phyloP scores from a whole-genome alignment of 305 asterid genomes.

The Fraxinus ornus region DNA sequence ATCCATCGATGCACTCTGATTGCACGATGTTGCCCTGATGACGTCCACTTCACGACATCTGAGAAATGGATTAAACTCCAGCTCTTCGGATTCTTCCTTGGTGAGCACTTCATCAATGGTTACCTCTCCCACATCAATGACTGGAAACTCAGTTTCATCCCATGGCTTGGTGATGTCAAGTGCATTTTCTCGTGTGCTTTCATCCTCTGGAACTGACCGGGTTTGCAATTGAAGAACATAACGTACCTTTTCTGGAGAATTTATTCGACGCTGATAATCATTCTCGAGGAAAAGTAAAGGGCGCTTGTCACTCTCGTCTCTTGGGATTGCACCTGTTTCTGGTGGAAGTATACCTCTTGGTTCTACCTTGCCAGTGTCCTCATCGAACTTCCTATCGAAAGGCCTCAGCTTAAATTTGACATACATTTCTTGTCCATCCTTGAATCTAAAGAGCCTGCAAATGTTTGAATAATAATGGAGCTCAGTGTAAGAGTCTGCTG shows the following conservation, averaged over 20 bases:
- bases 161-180: slow-evolving; percentile 62
- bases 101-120: slow-evolving; percentile 40
- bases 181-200: slow-evolving; percentile 36
- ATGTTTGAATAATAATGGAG: slow-evolving; percentile 64
- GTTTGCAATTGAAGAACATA: slow-evolving; percentile 57
- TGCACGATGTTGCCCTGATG: slow-evolving; percentile 53
- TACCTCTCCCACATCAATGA: slow-evolving; percentile 49
- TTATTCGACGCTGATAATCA: slow-evolving; percentile 46
- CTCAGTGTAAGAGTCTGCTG: slow-evolving; percentile 46
- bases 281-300: slow-evolving; percentile 57
- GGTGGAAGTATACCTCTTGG: slow-evolving; percentile 63
- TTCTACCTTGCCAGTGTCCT: slow-evolving; percentile 57
- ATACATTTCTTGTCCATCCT: slow-evolving; percentile 51
- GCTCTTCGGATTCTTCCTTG: slow-evolving; percentile 44
- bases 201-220: slow-evolving; percentile 48
- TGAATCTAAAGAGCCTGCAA: slow-evolving; percentile 49
- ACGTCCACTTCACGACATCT: slow-evolving; percentile 50
- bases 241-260: slow-evolving; percentile 37
- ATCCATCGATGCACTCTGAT: slow-evolving; percentile 61
- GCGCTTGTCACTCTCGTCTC: slow-evolving; percentile 55
- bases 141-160: slow-evolving; percentile 53
- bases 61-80: slow-evolving; percentile 58
- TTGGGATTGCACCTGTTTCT: slow-evolving; percentile 65
- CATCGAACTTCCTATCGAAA: slow-evolving; percentile 35
- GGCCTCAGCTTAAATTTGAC: slow-evolving; percentile 65